phyloP scores from a whole-genome alignment of 441 rosid genomes.

The Monsonia emarginata region DNA sequence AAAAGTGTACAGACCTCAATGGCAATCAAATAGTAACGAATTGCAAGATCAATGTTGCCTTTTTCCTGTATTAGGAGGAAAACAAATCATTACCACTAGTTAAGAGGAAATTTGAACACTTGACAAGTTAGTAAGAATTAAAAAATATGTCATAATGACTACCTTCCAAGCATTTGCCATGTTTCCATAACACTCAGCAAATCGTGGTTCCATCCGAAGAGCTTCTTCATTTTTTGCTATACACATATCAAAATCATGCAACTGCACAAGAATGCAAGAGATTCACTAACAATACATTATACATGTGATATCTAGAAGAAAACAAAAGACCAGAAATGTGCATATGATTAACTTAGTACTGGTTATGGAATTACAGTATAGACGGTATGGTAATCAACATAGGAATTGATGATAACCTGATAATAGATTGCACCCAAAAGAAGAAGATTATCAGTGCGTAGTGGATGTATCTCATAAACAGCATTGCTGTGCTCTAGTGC shows the following conservation, averaged over 20 bases:
- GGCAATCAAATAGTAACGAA: constrained; percentile 82
- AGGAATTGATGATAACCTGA: constrained; percentile 44
- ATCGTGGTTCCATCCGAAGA: constrained; percentile 74
- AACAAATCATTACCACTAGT: not conserved
- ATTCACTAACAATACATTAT: not conserved
- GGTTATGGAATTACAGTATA: not conserved
- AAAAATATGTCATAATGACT: constrained; percentile 1
- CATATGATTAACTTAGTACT: not conserved
- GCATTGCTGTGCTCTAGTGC: constrained; percentile 75
- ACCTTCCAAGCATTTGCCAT: constrained; percentile 99
- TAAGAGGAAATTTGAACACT: not conserved
- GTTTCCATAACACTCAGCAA: constrained; percentile 98
- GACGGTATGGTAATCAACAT: not conserved
- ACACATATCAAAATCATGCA: constrained; percentile 97
- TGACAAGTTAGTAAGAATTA: not conserved
- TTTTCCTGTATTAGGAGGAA: constrained; percentile 52
- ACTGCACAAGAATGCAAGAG: constrained; percentile 25
- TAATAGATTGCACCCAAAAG: constrained; percentile 90
- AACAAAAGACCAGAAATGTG: not conserved
- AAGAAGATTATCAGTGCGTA: constrained; percentile 89
- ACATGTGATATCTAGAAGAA: not conserved
- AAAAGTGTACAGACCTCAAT: constrained; percentile 68
- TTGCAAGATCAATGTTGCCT: constrained; percentile 85
- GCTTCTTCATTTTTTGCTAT: constrained; percentile 92
- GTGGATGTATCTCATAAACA: constrained; percentile 66